Evolutionary conservation across 2,329 filamentous ascomycete genomes (phyloP), one percentile per base, ranked within the genome.

Genomic region (Lomentospora prolificans): DNA sequence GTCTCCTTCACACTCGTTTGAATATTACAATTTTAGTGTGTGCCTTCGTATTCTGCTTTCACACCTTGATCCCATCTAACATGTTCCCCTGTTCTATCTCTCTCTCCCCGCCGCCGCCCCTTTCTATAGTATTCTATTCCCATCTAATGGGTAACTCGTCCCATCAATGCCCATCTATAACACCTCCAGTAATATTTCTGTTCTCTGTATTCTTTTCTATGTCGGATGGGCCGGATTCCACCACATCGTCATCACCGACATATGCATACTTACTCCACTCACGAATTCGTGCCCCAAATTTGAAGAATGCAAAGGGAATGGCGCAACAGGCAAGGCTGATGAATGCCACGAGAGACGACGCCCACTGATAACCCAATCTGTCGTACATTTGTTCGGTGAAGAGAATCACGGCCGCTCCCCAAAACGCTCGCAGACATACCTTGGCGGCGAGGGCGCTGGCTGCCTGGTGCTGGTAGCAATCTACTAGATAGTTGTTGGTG

Each of bases 251-350:
- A 8, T 48, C 44, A 2, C 44, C 44, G 6, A 19, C 44, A 25
- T 48, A 48, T 25, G 55, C 55, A 41, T 46, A 56, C 39, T 56
- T 51, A 28, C 55, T 46, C 30, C 50, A 31, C 55, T 52, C 50
- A 25, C 55, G 48, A 31, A 56, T 57, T 10, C 25, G 24, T 70
- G 7, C 61, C 10, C 87, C 87, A 66, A 89, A 89, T 62, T 79
- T 83, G 72, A 87, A 88, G 69, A 92, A 89, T 14, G 92, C 67
- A 67, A 87, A 86, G 0, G 88, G 87, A 64, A 88, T 85, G 0
- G 88, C 86, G 17, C 89, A 73, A 67, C 87, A 90, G 9, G 76
- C 78, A 3, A 90, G 67, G 0, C 86, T 81, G 3, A 92, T 73
- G 70, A 92, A 91, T 0, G 83, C 89, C 0, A 87, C 87, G 12